Evolutionary conservation across 176 grass and related monocot genomes (phyloP).

Genomic region (Dactylis glomerata): DNA sequence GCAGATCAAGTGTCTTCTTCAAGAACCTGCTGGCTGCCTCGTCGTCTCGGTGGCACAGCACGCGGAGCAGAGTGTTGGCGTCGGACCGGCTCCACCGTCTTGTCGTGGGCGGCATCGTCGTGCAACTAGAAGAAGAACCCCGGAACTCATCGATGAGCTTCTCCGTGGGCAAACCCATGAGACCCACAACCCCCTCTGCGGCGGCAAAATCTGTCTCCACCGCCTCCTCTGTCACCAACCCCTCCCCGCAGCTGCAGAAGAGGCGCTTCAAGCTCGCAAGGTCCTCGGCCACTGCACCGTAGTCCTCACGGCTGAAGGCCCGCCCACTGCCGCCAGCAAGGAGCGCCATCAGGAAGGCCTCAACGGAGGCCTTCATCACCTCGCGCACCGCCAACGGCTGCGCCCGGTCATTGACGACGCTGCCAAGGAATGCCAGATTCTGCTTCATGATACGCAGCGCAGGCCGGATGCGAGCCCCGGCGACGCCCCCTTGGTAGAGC

Average conservation of each 20-base stretch:
- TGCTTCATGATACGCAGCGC: slow-evolving; percentile 47
- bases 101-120: slow-evolving; percentile 19
- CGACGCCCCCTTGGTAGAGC: slow-evolving; percentile 41
- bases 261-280: slow-evolving; percentile 48
- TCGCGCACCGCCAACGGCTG: slow-evolving; percentile 35
- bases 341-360: slow-evolving; percentile 52
- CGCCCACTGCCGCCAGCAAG: slow-evolving; percentile 49
- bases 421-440: slow-evolving; percentile 43
- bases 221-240: slow-evolving; percentile 16
- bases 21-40: slow-evolving; percentile 59
- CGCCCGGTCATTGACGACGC: slow-evolving; percentile 47
- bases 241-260: slow-evolving; percentile 48
- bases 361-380: slow-evolving; percentile 49
- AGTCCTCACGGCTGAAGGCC: slow-evolving; percentile 39
- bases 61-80: slow-evolving; percentile 49
- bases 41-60: slow-evolving; percentile 72
- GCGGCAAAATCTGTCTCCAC: slow-evolving; percentile 19
- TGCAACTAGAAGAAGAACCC: background rate
- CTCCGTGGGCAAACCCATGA: slow-evolving; percentile 53
- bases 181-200: slow-evolving; percentile 41
- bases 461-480: slow-evolving; percentile 16
- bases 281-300: slow-evolving; percentile 38
- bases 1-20: slow-evolving; percentile 56
- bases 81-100: slow-evolving; percentile 55
- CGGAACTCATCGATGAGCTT: slow-evolving; percentile 43